These are phyloP conservation scores for Globisporangium okanoganense DNA, from an alignment of 352 stramenopile species.

Conservation along the genomic window DNA sequence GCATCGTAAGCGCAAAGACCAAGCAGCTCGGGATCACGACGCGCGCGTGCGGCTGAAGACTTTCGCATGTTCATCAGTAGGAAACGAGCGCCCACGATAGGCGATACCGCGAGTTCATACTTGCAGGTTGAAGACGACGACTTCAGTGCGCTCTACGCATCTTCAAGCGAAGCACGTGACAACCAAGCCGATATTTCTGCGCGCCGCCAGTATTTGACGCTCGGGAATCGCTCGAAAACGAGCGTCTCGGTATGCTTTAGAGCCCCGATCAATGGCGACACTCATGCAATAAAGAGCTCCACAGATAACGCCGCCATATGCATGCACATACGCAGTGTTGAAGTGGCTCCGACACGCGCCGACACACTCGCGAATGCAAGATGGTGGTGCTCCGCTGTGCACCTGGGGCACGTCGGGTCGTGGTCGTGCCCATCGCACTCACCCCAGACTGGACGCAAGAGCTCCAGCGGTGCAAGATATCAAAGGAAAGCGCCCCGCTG, in stretches of 20 bases:
- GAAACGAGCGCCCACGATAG: background rate
- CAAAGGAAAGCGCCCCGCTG: background rate
- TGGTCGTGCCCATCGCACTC: background rate
- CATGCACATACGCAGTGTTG: background rate
- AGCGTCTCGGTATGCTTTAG: background rate
- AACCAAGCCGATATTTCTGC: background rate
- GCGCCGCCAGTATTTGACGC: background rate
- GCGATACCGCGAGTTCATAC: background rate
- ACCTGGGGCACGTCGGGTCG: background rate
- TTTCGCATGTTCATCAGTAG: background rate
- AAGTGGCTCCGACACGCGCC: background rate
- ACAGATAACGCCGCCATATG: too few species aligned
- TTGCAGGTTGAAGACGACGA: background rate
- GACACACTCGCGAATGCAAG: background rate
- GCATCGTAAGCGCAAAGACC: background rate
- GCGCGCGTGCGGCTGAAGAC: background rate
- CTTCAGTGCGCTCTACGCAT: background rate
- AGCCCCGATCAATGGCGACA: background rate
- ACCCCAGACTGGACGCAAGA: background rate
- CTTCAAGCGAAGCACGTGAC: background rate
- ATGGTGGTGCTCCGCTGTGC: background rate
- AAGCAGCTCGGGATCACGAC: background rate
- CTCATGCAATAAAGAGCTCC: too few species aligned
- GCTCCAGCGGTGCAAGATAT: slow-evolving; percentile 1
- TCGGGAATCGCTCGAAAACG: background rate